Evolutionary conservation across 2,329 filamentous ascomycete species (phyloP).

Genomic region (Juglanconis sp.): DNA sequence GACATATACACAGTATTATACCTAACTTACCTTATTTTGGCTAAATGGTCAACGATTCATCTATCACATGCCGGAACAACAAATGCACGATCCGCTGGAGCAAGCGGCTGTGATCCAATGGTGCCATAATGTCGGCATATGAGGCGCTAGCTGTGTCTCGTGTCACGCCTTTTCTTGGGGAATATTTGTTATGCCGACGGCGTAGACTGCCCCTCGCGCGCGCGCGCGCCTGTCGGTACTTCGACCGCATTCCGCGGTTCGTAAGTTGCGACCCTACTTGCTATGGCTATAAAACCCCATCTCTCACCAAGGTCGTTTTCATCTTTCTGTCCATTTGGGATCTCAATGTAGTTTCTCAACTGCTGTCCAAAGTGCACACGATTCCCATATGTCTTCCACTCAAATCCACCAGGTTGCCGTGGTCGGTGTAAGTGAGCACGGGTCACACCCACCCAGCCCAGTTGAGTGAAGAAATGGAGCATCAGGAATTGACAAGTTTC

Average conservation of each 20-base stretch:
- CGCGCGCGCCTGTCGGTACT: not conserved
- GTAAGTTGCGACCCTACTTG: not conserved
- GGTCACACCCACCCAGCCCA: not conserved
- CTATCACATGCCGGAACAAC: too few species aligned
- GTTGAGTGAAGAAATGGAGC: not conserved
- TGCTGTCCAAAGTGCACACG: not conserved
- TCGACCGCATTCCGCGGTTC: not conserved
- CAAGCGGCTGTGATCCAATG: not conserved
- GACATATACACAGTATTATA: too few species aligned
- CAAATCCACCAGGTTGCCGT: conserved; percentile 32
- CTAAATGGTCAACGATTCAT: too few species aligned
- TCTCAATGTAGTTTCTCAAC: too few species aligned
- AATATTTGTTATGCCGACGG: conserved; percentile 7
- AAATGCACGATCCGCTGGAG: not conserved
- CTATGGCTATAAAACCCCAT: not conserved
- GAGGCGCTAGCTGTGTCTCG: not conserved
- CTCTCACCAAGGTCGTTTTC: not conserved
- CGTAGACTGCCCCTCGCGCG: not conserved
- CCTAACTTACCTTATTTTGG: too few species aligned
- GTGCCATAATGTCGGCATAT: conserved; percentile 6
- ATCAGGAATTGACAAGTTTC: not conserved
- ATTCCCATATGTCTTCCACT: conserved; percentile 7
- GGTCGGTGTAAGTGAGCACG: conserved; percentile 30
- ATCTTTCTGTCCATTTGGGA: too few species aligned
- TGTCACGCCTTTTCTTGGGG: not conserved